A percentile compares a stretch with the other conserved stretches of the same genome.
These are phyloP conservation scores for Nakaseomyces nivariensis DNA, from an alignment of 1,139 yeast genomes.

Conservation along the genomic window DNA sequence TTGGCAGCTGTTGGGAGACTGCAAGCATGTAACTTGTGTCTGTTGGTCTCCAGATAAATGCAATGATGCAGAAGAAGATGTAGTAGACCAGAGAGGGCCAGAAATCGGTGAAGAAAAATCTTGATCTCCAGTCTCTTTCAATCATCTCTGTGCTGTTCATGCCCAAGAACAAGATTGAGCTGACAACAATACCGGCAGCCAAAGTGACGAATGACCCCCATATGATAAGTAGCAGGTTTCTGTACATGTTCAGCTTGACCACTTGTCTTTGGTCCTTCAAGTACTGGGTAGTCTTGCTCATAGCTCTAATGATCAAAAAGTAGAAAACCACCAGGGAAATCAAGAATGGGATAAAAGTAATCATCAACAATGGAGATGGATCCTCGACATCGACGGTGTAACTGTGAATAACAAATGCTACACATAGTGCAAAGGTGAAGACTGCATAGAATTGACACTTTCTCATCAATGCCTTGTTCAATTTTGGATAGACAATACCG, in stretches of 20 bases:
- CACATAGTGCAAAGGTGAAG: constrained; percentile 58
- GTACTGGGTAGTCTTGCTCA: constrained; percentile 63
- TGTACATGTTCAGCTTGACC: constrained; percentile 82
- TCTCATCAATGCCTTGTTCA: constrained; percentile 68
- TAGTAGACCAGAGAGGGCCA: constrained; percentile 92
- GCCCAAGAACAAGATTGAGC: constrained; percentile 62
- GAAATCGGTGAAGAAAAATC: constrained; percentile 82
- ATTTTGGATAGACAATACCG: constrained; percentile 82
- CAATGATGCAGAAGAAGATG: constrained; percentile 70
- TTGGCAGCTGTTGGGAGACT: constrained; percentile 84
- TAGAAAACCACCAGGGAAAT: constrained; percentile 66
- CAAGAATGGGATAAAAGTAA: constrained; percentile 58
- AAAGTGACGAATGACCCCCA: constrained; percentile 52
- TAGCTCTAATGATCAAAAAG: constrained; percentile 59
- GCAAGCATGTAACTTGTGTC: constrained; percentile 92
- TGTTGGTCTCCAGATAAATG: constrained; percentile 96
- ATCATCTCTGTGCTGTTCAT: constrained; percentile 69
- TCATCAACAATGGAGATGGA: constrained; percentile 31
- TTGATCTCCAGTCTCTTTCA: constrained; percentile 85
- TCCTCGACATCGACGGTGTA: constrained; percentile 46
- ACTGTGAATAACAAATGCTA: constrained; percentile 57
- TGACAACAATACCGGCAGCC: constrained; percentile 56
- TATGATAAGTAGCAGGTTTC: constrained; percentile 62
- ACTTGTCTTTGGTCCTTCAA: constrained; percentile 82
- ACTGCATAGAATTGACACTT: constrained; percentile 71